Evolutionary conservation across 352 stramenopile species (phyloP), one percentile per base, ranked within the genome.

Genomic region (Blastocystis sp.): DNA sequence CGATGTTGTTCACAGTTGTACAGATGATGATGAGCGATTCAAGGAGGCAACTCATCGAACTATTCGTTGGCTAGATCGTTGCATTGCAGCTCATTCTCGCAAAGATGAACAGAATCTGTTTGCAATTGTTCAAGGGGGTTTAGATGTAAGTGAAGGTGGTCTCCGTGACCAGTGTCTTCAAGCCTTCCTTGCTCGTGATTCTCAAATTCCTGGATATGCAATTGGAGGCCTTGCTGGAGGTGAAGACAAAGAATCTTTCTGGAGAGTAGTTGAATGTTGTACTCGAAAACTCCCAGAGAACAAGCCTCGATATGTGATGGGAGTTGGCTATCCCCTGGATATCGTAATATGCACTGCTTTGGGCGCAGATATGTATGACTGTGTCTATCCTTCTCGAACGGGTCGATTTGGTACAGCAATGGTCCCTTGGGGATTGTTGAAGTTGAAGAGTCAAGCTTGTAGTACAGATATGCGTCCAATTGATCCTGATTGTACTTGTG

Each of bases 301-400:
- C 90, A 98, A 98, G 82, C 96, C 96, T 35, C 92, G 96, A 5
- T 98, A 99, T 92, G 91, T 98, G 56, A 98, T 99, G 96, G 96
- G 96, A 51, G 96, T 99, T 4, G 96, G 96, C 19, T 98, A 98
- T 91, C 95, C 96, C 35, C 82, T 98, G 5, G 96, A 98, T 91
- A 93, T 99, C 22, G 95, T 98, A 0, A 94, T 98, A 37, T 98
- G 96, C 91, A 97, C 95, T 30, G 95, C 95, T 5, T 91, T 98
- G 4, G 96, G 96, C 35, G 95, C 98, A 3, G 96, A 99, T 91
- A 98, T 98, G 95, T 96, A 90, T 60, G 96, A 98, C 93, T 99
- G 96, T 91, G 96, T 98, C 9, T 98, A 97, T 92, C 96, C 96
- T 5, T 98, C 96, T 58, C 93, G 96, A 48, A 98, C 96, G 37